Conservation (phyloP, 2,329 filamentous ascomycete genomes). For the Grosmannia huntii region DNA sequence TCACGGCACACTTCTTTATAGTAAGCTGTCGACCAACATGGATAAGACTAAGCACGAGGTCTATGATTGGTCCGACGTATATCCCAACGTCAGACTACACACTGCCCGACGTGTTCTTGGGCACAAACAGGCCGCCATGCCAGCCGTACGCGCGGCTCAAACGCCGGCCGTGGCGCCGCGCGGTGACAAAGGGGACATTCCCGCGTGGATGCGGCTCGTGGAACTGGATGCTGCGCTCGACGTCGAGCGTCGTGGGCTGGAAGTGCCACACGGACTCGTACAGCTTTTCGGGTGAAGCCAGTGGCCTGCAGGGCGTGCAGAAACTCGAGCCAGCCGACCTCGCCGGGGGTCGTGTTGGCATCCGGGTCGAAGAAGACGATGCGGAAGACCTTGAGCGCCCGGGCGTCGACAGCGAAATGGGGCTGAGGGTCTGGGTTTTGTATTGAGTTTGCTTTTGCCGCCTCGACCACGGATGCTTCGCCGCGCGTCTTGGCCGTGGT, state of each 20-base stretch:
- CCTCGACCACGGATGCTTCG: background rate
- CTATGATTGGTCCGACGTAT: too few species aligned
- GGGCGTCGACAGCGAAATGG: constrained; percentile 16
- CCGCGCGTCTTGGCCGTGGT: constrained; percentile 10
- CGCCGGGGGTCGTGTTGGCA: constrained; percentile 25
- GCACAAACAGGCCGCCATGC: constrained; percentile 30
- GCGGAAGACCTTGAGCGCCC: constrained; percentile 22
- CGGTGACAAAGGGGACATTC: constrained; percentile 35
- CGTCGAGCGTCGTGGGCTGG: constrained; percentile 25
- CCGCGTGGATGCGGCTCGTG: constrained; percentile 44
- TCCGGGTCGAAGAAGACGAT: constrained; percentile 27
- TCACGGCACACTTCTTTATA: too few species aligned
- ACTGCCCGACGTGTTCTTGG: background rate
- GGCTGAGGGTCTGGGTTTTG: background rate
- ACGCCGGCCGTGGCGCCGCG: constrained; percentile 33
- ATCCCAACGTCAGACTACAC: background rate
- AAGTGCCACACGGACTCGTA: constrained; percentile 52
- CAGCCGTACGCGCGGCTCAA: constrained; percentile 38
- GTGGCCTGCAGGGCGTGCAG: constrained; percentile 34
- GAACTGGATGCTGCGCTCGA: constrained; percentile 40
- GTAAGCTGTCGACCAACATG: too few species aligned
- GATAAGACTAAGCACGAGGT: too few species aligned
- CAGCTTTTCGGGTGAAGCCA: constrained; percentile 42
- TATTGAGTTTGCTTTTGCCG: background rate
- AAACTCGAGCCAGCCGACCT: constrained; percentile 40